Evolutionary conservation across 176 grass and related monocot genomes (phyloP).

Genomic region (Eremochloa ophiuroides): DNA sequence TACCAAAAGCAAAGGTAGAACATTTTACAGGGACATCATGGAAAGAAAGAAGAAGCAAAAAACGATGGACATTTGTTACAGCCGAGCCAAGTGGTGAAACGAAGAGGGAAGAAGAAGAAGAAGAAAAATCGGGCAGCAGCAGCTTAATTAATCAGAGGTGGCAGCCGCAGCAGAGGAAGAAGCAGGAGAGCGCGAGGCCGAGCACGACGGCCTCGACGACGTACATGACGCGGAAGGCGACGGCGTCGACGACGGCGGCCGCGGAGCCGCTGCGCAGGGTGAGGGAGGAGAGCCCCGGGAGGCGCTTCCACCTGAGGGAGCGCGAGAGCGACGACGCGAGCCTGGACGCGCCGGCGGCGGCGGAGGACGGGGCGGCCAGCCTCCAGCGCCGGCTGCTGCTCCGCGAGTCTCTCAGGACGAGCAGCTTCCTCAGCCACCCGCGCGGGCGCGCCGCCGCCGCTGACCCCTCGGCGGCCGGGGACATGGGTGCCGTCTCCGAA

Average conservation of each 20-base stretch:
- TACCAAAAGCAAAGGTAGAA: not conserved
- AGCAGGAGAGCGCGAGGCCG: constrained; percentile 71
- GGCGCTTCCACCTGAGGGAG: constrained; percentile 45
- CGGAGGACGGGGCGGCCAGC: not conserved
- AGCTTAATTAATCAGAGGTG: constrained; percentile 44
- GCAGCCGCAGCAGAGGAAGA: constrained; percentile 92
- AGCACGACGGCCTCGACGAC: constrained; percentile 85
- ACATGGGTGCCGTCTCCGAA: constrained; percentile 25
- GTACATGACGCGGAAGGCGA: constrained; percentile 67
- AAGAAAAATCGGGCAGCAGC: not conserved
- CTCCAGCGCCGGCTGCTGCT: constrained; percentile 25
- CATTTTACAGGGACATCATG: constrained; percentile 12
- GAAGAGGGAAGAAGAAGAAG: too few species aligned
- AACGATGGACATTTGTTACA: not conserved
- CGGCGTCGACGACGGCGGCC: constrained; percentile 44
- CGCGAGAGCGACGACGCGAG: constrained; percentile 50
- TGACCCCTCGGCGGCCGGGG: not conserved
- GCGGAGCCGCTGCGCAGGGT: constrained; percentile 37
- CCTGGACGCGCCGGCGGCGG: not conserved
- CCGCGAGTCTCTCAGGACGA: constrained; percentile 14
- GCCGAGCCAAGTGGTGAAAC: not conserved
- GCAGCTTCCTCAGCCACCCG: constrained; percentile 41
- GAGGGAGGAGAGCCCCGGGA: constrained; percentile 37
- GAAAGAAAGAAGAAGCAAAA: not conserved
- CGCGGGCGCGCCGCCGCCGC: constrained; percentile 8